Base-by-base conservation (phyloP, 2,329 filamentous ascomycete genomes). In the Calonectria henricotiae region DNA sequence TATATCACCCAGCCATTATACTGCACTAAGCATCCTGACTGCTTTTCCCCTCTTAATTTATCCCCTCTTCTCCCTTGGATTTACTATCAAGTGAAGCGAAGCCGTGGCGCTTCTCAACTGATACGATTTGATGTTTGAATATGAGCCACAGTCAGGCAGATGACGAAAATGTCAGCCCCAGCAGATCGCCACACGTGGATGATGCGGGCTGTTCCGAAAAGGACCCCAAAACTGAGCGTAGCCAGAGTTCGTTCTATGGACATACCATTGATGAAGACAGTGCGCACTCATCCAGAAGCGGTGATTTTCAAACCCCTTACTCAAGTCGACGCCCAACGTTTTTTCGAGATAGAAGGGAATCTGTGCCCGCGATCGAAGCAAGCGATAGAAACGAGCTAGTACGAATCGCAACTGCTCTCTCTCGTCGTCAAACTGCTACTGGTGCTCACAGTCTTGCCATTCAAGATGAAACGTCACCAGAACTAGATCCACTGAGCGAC, bases 391-490 rank as follows among this genome's bases (percentile, higher is more conserved):
- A 71, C 2, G 83, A 85, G 66, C 78, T 85, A 15, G 79, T 82
- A 23, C 77, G 79, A 4, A 82, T 85, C 43, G 84, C 84, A 1
- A 84, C 83, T 0, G 79, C 76, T 1, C 79, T 85, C 1, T 84
- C 83, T 1, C 81, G 78, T 0, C 80, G 81, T 5, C 79, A 65
- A 5, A 72, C 67, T n/a, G 74, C 69, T 0, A 65, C 62, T 1
- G 72, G 61, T 5, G 61, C 64, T 32, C 66, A 71, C 41, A 70
- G 75, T 0, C 75, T 80, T 9, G 71, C 69, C 4, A 69, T 65
- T 9, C 47, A 75, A 15, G 76, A 77, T 32, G 77, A 78, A 35
- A 71, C 78, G 41, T 80, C 83, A 30, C 79, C 83, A 0, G 74
- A 76, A 3, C 69, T 85, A 2, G 79, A 86, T 63, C 85, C 85